These are phyloP conservation scores for Globisporangium recalcitrans DNA, from an alignment of 352 stramenopile species.

Conservation along the genomic window DNA sequence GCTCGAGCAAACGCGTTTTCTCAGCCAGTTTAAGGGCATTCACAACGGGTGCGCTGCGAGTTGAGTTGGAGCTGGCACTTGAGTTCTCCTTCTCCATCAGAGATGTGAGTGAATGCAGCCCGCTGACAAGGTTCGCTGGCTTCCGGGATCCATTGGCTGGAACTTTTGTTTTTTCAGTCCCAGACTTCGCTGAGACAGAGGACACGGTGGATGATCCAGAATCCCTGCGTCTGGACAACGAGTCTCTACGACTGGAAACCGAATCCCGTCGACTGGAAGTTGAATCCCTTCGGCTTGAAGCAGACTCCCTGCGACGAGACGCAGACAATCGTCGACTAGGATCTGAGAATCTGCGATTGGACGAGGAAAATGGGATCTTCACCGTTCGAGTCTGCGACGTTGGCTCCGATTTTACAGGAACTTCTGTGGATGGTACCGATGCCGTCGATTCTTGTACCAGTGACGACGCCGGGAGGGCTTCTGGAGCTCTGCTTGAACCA, in stretches of 20 bases:
- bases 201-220: constrained; percentile 56
- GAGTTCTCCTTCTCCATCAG: constrained; percentile 51
- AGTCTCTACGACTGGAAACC: constrained; percentile 9
- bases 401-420: neutral
- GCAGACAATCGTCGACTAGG: constrained; percentile 7
- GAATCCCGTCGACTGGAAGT: constrained; percentile 8
- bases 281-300: constrained; percentile 10
- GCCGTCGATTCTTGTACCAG: neutral
- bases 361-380: constrained; percentile 13
- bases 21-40: constrained; percentile 72
- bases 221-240: constrained; percentile 20
- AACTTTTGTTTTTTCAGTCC: constrained; percentile 8
- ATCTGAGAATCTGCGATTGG: constrained; percentile 14
- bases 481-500: too few species aligned
- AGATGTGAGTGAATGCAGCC: constrained; percentile 68
- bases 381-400: neutral
- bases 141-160: constrained; percentile 21
- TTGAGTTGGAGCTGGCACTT: constrained; percentile 21
- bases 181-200: constrained; percentile 38
- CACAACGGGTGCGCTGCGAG: constrained; percentile 45
- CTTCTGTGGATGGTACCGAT: neutral
- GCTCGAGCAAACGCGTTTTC: constrained; percentile 52
- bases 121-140: constrained; percentile 61
- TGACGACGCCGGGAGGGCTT: neutral
- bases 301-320: constrained; percentile 4